phyloP scores from a whole-genome alignment of 805 yeast species.

The Metschnikowia cerradonensis region DNA sequence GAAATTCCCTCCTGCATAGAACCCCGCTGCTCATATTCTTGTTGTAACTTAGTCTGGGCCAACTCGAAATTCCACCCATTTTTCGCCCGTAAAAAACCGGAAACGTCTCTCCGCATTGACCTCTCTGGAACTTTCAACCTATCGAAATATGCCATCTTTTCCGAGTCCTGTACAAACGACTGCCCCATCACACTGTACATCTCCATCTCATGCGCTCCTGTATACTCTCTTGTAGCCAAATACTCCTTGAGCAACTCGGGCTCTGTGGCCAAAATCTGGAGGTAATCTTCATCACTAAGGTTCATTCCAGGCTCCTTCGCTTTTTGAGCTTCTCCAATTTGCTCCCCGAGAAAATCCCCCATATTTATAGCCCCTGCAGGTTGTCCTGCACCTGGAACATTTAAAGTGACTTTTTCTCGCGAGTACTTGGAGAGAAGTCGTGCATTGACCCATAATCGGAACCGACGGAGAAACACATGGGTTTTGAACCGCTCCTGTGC shows the following conservation, averaged over 20 bases:
- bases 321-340: not conserved
- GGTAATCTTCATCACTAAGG: conserved; percentile 23
- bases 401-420: conserved; percentile 13
- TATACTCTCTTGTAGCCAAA: conserved; percentile 19
- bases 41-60: not conserved
- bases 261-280: conserved; percentile 24
- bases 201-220: conserved; percentile 28
- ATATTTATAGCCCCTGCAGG: not conserved
- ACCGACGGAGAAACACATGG: conserved; percentile 7
- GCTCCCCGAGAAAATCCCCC: not conserved
- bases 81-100: not conserved
- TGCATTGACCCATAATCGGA: conserved; percentile 14
- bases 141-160: not conserved
- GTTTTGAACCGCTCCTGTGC: conserved; percentile 2
- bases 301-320: not conserved
- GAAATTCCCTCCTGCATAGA: too few species aligned
- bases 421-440: conserved; percentile 20
- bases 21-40: not conserved
- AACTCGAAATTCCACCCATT: not conserved
- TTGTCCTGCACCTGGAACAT: not conserved
- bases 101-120: conserved; percentile 1
- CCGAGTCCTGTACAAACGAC: too few species aligned
- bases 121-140: not conserved
- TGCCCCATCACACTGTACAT: not conserved
- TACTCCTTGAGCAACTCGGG: conserved; percentile 24